Percentiles rank a stretch among this genome's conserved stretches.
Conservation (phyloP, 441 rosid genomes). For the Adansonia madagascariensis region DNA sequence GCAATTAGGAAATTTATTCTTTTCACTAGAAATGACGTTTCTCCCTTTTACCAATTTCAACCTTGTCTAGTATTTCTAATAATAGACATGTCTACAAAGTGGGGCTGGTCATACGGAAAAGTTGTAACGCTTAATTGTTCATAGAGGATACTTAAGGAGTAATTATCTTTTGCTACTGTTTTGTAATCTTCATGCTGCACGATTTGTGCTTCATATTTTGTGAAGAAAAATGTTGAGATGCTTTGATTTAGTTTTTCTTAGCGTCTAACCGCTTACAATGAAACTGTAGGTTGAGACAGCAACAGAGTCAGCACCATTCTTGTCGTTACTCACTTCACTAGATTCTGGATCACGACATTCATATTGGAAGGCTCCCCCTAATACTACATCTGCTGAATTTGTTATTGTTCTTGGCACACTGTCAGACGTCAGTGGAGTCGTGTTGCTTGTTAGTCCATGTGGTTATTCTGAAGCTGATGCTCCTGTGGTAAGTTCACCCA, state of each 20-base stretch:
- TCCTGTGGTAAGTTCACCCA: slow-evolving; percentile 68
- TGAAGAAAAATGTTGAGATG: slow-evolving; percentile 15
- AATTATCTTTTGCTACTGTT: background rate
- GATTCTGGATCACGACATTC: slow-evolving; percentile 55
- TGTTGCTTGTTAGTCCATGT: slow-evolving; percentile 87
- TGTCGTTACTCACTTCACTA: slow-evolving; percentile 81
- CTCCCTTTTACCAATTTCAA: slow-evolving; percentile 2
- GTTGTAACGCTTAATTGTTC: background rate
- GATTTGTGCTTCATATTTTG: slow-evolving; percentile 16
- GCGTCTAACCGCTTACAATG: slow-evolving; percentile 23
- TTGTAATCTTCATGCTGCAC: slow-evolving; percentile 15
- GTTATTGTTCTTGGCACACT: slow-evolving; percentile 67
- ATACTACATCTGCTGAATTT: slow-evolving; percentile 63
- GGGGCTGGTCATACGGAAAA: background rate
- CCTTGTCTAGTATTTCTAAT: slow-evolving; percentile 11
- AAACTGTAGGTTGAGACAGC: slow-evolving; percentile 86
- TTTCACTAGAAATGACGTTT: slow-evolving; percentile 3
- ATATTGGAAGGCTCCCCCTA: slow-evolving; percentile 91
- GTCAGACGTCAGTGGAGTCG: slow-evolving; percentile 83
- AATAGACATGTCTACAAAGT: slow-evolving; percentile 5
- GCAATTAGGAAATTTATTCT: slow-evolving; percentile 3
- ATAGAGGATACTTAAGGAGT: background rate
- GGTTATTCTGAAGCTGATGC: slow-evolving; percentile 87
- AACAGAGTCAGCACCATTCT: slow-evolving; percentile 73
- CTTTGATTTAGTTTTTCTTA: slow-evolving; percentile 25